Evolutionary conservation across 352 stramenopile species (phyloP), one percentile per base, ranked within the genome.

Genomic region (Pythium aristosporum): DNA sequence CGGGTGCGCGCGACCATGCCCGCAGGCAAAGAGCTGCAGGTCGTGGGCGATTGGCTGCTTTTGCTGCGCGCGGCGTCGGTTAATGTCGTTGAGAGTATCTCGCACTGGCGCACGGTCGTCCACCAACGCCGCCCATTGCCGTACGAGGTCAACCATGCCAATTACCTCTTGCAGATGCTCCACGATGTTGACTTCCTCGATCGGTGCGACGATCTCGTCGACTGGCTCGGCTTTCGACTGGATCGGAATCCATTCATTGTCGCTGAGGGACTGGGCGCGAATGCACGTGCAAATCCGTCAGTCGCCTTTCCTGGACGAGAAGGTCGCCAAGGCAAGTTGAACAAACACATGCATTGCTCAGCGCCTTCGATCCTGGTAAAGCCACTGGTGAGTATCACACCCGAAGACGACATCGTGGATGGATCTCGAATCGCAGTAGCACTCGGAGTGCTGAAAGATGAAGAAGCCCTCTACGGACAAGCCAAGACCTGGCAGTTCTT

Each of bases 131-230:
- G 61, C 8, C 73, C 77, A 16, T 53, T 69, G 20, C 73, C 76
- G 2, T 89, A 74, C 44, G 55, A 84, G 9, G 48, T 76, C 34
- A 49, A 78, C 1, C 41, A 66, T 9, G 42, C 37, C n/a, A 89
- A 88, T 41, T 89, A 89, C 42, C 57, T 89, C 52, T 63, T 87
- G 10, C 11, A 28, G 0, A 89, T 89, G 78, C 75, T 68, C 32
- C 64, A 85, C 51, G 80, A 89, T 58, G 47, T 75, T 8, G 67
- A 88, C 55, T 85, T 86, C 44, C 62, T 89, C 37, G 69, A 89
- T 57, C 56, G 70, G 52, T 66, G 23, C 44, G 20, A 54, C 2
- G 67, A 75, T 15, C 51, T 89, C 34, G 69, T 80, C 13, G 67
- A 74, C 6, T 89, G 80, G 80, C 70, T 89, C 2, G 78, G 73